Conservation (phyloP, 2,329 filamentous ascomycete species). For the Alternaria sp. region DNA sequence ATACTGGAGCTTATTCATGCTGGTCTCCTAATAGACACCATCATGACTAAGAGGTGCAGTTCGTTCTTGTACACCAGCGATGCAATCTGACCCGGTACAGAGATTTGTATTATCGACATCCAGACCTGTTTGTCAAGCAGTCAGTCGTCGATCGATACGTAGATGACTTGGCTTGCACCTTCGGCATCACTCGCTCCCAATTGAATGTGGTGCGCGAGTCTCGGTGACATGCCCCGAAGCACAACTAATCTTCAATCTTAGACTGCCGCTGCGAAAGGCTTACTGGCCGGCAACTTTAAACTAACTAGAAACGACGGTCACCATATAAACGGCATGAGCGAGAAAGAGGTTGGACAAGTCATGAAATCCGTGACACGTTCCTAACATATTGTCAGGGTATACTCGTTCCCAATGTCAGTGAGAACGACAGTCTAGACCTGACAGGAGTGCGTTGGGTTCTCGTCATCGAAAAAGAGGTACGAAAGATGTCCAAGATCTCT, state of each 20-base stretch:
- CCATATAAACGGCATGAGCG: conserved; percentile 51
- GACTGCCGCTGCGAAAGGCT: conserved; percentile 77
- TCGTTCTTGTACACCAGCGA: background rate
- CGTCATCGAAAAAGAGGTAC: conserved; percentile 80
- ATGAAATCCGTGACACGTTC: no score
- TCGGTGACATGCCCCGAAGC: conserved; percentile 36
- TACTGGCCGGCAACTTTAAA: conserved; percentile 68
- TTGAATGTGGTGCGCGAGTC: conserved; percentile 71
- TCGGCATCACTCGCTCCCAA: conserved; percentile 68
- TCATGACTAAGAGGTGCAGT: conserved; percentile 65
- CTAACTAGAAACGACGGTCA: conserved; percentile 60
- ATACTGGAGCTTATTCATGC: conserved; percentile 65
- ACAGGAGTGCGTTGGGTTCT: conserved; percentile 68
- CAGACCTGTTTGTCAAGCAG: conserved; percentile 75
- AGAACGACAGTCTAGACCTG: conserved; percentile 62
- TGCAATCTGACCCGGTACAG: conserved; percentile 56
- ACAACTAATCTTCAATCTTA: conserved; percentile 44
- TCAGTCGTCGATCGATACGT: conserved; percentile 73
- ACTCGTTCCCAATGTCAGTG: conserved; percentile 65
- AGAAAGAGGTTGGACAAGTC: conserved; percentile 49
- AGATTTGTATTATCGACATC: conserved; percentile 81
- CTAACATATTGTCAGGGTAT: conserved; percentile 61
- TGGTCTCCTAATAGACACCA: conserved; percentile 57
- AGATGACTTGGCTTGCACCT: conserved; percentile 76
- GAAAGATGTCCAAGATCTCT: conserved; percentile 7